Evolutionary conservation across 108 stramenopile genomes (phyloP), one percentile per base, ranked within the genome.

Genomic region (Skeletonema marinoi): DNA sequence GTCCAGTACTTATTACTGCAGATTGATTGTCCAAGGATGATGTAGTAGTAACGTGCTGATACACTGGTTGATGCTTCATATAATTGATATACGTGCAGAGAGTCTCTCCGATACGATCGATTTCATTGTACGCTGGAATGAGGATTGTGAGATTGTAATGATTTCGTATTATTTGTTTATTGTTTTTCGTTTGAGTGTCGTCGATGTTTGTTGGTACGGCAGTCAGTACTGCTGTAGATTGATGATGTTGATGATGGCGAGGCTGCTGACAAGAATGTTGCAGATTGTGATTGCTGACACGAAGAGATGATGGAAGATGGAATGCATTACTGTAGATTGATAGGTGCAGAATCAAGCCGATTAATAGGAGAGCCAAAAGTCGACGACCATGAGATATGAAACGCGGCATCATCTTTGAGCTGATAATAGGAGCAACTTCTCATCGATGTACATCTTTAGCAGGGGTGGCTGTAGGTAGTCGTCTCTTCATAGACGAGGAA

Each of bases 101-200:
- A 7, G 93, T 92, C 16, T 63, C 46, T 31, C 72, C 76, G 44
- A 94, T 94, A n/a, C 93, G 87, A 70, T 83, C 17, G 41, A 60
- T 75, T 75, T 94, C 93, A 78, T 94, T 94, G 71, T 86, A 94
- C 0, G 93, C 93, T 38, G 93, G 93, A 32, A 94, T 76, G 38
- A 94, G 63, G 29, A 94, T 78, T 11, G 89, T 88, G 21, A 93
- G 60, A 14, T 82, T 50, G 41, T 78, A 78, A 44, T 82, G 72
- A 25, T 56, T 4, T 50, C 48, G 48, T 46, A 16, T 50, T n/a
- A 4, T 25, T 25, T 5, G 29, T 8, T 8, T 8, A 3, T 19
- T 4, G 4, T 25, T 54, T 3, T 14, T 16, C 42, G 42, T 46
- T 46, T 11, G 39, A 41, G 12, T 12, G 1, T 0, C 11, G 16